Evolutionary conservation across 306 rosid genomes (phyloP).

Genomic region (Quercus engelmannii): DNA sequence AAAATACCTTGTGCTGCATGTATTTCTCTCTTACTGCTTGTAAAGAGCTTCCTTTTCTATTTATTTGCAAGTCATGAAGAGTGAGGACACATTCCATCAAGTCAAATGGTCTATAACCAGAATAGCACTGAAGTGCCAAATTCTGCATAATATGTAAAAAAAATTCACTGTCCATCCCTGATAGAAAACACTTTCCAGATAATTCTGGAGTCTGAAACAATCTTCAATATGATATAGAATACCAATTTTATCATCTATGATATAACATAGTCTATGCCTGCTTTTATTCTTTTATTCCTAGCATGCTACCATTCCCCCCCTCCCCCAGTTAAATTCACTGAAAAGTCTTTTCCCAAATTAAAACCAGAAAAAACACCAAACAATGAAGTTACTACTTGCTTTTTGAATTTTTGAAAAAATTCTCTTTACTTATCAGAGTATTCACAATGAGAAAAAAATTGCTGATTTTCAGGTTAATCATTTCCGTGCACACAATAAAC

Average conservation of each 20-base stretch:
- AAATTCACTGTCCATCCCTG: not conserved
- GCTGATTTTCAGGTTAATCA: not conserved
- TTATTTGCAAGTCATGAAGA: conserved; percentile 39
- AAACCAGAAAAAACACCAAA: too few species aligned
- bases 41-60: conserved; percentile 20
- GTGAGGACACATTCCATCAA: conserved; percentile 39
- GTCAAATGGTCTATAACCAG: conserved; percentile 36
- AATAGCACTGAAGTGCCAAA: conserved; percentile 21
- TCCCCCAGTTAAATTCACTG: too few species aligned
- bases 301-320: not conserved
- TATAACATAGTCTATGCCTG: not conserved
- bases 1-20: conserved; percentile 30
- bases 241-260: not conserved
- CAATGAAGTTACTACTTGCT: too few species aligned
- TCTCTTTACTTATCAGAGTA: not conserved
- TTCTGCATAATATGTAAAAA: conserved; percentile 21
- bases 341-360: too few species aligned
- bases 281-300: not conserved
- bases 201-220: not conserved
- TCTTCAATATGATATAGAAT: not conserved
- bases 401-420: not conserved
- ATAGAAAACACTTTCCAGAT: not conserved
- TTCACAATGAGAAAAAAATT: not conserved
- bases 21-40: conserved; percentile 39
- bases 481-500: not conserved